A percentile compares a stretch with the other conserved stretches of the same genome.
Conservation (phyloP, 306 rosid genomes). For the Begonia loranthoides region DNA sequence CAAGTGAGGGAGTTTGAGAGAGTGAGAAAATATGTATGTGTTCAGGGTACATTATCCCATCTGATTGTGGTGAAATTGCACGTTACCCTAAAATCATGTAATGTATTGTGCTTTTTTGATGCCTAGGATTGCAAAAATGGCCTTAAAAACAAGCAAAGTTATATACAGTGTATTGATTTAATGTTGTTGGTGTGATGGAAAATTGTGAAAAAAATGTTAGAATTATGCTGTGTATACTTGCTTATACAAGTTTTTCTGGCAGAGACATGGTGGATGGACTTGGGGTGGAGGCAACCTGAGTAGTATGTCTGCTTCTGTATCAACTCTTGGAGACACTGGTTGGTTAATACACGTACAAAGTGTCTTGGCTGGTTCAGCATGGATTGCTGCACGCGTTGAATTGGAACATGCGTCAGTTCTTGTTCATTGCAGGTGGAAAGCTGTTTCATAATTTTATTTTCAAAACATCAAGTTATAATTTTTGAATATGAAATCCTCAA, state of each 20-base stretch:
- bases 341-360: slow-evolving; percentile 83
- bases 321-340: slow-evolving; percentile 93
- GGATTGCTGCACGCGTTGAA: slow-evolving; percentile 96
- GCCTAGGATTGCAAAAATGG: too few relatives aligned
- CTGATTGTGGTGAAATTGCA: too few relatives aligned
- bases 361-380: slow-evolving; percentile 91
- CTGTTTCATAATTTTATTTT: neutral
- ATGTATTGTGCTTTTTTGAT: too few relatives aligned
- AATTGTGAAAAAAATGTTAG: too few relatives aligned
- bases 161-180: too few relatives aligned
- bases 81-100: too few relatives aligned
- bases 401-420: slow-evolving; percentile 89
- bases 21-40: too few relatives aligned
- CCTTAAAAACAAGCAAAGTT: too few relatives aligned
- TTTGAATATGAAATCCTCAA: neutral
- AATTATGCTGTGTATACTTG: too few relatives aligned
- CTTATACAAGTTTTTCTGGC: slow-evolving; percentile 2
- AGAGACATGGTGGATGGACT: slow-evolving; percentile 95
- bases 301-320: slow-evolving; percentile 96
- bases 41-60: too few relatives aligned
- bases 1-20: too few relatives aligned
- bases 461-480: neutral
- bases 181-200: too few relatives aligned
- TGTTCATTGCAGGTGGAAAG: slow-evolving; percentile 83
- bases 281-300: slow-evolving; percentile 99